Percentiles rank a stretch among this genome's conserved stretches.
Conservation (phyloP, 441 rosid genomes). For the Corymbia calophylla region DNA sequence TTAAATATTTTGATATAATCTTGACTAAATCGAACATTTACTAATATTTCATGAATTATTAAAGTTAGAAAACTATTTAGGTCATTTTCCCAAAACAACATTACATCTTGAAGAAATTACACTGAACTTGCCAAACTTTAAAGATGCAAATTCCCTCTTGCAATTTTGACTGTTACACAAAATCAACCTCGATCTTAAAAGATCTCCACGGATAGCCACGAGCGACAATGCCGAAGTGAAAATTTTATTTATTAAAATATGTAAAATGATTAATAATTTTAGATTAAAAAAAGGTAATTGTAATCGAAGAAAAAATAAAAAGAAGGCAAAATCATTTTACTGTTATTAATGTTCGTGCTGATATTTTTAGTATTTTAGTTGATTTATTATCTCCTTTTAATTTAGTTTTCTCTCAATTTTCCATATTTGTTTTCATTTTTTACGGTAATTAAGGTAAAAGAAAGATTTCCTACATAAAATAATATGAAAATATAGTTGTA, state of each 20-base stretch:
- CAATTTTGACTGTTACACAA: background rate
- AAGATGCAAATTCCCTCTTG: background rate
- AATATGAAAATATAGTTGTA: background rate
- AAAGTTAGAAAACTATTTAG: fast-evolving
- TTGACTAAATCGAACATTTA: background rate
- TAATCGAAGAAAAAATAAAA: background rate
- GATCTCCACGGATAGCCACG: background rate
- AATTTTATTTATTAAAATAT: background rate
- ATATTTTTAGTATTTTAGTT: background rate
- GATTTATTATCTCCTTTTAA: background rate
- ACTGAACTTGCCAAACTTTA: background rate
- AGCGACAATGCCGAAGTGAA: background rate
- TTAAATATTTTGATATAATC: background rate
- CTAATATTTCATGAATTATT: fast-evolving
- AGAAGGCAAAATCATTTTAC: background rate
- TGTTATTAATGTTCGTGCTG: fast-evolving
- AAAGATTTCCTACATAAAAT: background rate
- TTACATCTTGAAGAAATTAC: background rate
- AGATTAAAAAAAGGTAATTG: background rate
- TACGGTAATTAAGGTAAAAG: background rate
- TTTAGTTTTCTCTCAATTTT: background rate
- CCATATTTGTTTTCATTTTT: background rate
- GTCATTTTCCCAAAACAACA: background rate
- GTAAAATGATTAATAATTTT: background rate
- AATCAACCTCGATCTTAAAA: background rate